These are phyloP conservation scores for Lavandula angustifolia DNA, from an alignment of 257 asterid genomes.

Conservation along the genomic window DNA sequence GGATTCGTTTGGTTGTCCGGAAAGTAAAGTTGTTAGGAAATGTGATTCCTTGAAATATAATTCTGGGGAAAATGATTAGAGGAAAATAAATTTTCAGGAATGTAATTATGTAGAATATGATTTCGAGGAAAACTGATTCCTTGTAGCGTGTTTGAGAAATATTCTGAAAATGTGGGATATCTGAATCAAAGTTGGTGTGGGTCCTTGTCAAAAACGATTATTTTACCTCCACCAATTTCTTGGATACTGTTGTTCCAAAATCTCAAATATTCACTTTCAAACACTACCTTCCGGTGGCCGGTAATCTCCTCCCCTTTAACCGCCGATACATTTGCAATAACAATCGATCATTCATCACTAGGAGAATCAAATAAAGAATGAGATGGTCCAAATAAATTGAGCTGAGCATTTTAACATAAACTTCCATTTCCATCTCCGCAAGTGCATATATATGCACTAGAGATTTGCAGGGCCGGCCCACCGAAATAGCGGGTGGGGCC, in stretches of 20 bases:
- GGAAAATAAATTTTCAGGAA: too few species aligned
- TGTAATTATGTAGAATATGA: too few species aligned
- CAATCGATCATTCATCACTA: constrained; percentile 33
- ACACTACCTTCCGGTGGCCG: constrained; percentile 52
- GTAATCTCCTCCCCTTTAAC: constrained; percentile 38
- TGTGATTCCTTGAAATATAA: too few species aligned
- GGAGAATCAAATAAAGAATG: constrained; percentile 34
- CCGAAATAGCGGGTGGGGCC: too few species aligned
- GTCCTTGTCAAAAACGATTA: too few species aligned
- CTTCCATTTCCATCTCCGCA: constrained; percentile 52
- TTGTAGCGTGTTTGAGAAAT: too few species aligned
- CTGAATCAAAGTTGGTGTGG: too few species aligned
- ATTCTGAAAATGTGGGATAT: too few species aligned
- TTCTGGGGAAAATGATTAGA: too few species aligned
- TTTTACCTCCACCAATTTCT: constrained; percentile 32
- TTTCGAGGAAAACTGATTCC: too few species aligned
- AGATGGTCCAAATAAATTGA: constrained; percentile 26
- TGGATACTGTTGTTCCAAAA: constrained; percentile 39
- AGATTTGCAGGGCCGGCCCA: constrained; percentile 8
- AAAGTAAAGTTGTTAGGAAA: too few species aligned
- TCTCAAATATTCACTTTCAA: constrained; percentile 53
- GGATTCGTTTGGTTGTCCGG: too few species aligned
- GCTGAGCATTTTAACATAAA: constrained; percentile 38
- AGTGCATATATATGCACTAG: constrained; percentile 46
- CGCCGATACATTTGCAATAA: background rate